These are phyloP conservation scores for Protostelium mycophagum DNA, from an alignment of 78 protist species.

Conservation along the genomic window DNA sequence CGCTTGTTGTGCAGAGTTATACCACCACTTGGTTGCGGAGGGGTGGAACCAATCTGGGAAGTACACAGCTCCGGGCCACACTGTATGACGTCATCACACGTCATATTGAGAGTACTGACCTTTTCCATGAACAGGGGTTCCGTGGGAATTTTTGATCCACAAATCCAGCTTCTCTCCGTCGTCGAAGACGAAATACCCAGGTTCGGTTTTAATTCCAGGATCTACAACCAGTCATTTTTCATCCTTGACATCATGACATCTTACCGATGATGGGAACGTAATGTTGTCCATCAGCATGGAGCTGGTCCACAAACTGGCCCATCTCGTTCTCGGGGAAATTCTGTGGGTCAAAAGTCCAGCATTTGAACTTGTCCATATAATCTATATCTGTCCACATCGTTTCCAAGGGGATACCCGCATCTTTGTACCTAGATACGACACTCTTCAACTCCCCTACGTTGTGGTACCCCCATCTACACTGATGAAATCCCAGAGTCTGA, in stretches of 20 bases:
- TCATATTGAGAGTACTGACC: neutral
- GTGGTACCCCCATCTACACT: constrained; percentile 79
- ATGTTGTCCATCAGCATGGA: constrained; percentile 60
- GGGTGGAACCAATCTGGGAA: constrained; percentile 77
- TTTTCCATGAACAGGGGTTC: constrained; percentile 16
- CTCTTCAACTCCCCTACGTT: constrained; percentile 21
- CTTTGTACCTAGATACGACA: constrained; percentile 37
- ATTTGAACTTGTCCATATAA: constrained; percentile 63
- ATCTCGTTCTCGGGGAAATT: constrained; percentile 26
- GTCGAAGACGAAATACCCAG: constrained; percentile 31
- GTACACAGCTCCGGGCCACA: constrained; percentile 76
- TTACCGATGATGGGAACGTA: constrained; percentile 26
- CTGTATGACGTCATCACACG: neutral
- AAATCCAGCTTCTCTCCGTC: neutral
- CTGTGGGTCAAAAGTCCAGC: constrained; percentile 69
- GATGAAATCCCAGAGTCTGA: constrained; percentile 40
- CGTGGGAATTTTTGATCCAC: neutral
- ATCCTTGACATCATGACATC: neutral
- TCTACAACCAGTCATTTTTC: constrained; percentile 47
- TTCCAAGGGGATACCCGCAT: constrained; percentile 66
- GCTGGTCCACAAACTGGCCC: constrained; percentile 17
- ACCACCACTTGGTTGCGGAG: constrained; percentile 48
- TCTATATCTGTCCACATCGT: constrained; percentile 49
- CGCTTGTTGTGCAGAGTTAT: constrained; percentile 2
- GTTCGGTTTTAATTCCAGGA: constrained; percentile 65